Conservation (phyloP, 169 alveolate genomes). For the Plasmodium falciparum region DNA sequence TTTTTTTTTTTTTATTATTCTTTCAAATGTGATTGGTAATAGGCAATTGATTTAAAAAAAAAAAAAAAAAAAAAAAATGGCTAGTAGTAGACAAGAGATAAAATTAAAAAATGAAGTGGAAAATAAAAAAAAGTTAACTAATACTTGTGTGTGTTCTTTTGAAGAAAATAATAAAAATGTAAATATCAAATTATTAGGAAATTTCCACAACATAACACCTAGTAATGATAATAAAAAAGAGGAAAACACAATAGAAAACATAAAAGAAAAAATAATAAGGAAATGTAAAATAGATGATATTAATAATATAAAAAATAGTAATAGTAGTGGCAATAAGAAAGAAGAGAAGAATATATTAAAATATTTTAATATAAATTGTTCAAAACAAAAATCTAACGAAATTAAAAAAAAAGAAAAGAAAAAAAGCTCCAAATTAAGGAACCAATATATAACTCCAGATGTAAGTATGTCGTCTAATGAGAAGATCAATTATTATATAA, state of each 20-base stretch:
- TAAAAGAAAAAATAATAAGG: slow-evolving; percentile 7
- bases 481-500: too few species aligned
- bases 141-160: slow-evolving; percentile 17
- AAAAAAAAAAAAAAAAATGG: slow-evolving; percentile 61
- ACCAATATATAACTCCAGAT: too few species aligned
- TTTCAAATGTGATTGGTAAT: slow-evolving; percentile 3
- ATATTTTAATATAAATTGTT: too few species aligned
- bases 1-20: neutral
- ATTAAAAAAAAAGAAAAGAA: too few species aligned
- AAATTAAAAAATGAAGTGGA: slow-evolving; percentile 23
- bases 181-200: slow-evolving; percentile 13
- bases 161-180: slow-evolving; percentile 15
- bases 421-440: too few species aligned
- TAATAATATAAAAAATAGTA: slow-evolving; percentile 23
- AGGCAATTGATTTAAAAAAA: slow-evolving; percentile 20
- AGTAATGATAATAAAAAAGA: slow-evolving; percentile 7
- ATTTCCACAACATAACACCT: slow-evolving; percentile 10
- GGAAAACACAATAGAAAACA: neutral
- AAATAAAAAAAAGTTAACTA: slow-evolving; percentile 15
- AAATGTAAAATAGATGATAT: slow-evolving; percentile 26
- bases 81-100: slow-evolving; percentile 65
- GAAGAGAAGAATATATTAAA: too few species aligned
- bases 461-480: too few species aligned
- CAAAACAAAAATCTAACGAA: too few species aligned
- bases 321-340: neutral